These are phyloP conservation scores for Crepidotus variabilis DNA, from an alignment of 768 basidiomycete genomes.

Conservation along the genomic window DNA sequence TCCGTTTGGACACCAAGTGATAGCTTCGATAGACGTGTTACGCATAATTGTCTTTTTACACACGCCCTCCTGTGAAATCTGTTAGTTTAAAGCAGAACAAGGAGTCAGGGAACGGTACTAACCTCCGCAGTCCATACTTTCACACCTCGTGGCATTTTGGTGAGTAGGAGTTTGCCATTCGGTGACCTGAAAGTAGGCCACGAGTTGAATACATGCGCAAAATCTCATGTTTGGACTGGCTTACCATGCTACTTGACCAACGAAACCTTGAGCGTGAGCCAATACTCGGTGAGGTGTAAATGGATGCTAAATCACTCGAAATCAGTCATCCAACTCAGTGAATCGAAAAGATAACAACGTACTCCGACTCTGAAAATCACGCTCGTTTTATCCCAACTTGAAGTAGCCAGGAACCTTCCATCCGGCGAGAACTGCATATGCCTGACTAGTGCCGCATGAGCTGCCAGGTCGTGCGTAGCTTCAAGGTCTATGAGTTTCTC, in stretches of 20 bases:
- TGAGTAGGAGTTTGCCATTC: conserved; percentile 55
- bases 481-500: conserved; percentile 53
- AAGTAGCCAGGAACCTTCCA: conserved; percentile 70
- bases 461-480: conserved; percentile 55
- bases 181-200: conserved; percentile 49
- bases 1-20: conserved; percentile 66
- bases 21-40: conserved; percentile 49
- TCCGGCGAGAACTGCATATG: conserved; percentile 77
- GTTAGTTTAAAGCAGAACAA: not conserved
- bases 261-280: conserved; percentile 68
- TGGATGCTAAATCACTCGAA: conserved; percentile 38
- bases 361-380: conserved; percentile 66
- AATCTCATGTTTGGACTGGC: conserved; percentile 2
- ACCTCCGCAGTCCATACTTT: conserved; percentile 75
- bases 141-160: conserved; percentile 59
- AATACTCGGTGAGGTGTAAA: conserved; percentile 59
- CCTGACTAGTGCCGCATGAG: conserved; percentile 64
- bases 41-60: conserved; percentile 65
- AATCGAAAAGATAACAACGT: conserved; percentile 14
- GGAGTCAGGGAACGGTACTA: conserved; percentile 13
- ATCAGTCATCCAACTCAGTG: conserved; percentile 2
- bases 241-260: conserved; percentile 74
- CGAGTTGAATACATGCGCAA: not conserved
- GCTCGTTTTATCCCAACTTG: conserved; percentile 73
- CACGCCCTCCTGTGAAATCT: conserved; percentile 52